Evolutionary conservation across 208 protist genomes (phyloP).

Genomic region (Leishmania turanica): DNA sequence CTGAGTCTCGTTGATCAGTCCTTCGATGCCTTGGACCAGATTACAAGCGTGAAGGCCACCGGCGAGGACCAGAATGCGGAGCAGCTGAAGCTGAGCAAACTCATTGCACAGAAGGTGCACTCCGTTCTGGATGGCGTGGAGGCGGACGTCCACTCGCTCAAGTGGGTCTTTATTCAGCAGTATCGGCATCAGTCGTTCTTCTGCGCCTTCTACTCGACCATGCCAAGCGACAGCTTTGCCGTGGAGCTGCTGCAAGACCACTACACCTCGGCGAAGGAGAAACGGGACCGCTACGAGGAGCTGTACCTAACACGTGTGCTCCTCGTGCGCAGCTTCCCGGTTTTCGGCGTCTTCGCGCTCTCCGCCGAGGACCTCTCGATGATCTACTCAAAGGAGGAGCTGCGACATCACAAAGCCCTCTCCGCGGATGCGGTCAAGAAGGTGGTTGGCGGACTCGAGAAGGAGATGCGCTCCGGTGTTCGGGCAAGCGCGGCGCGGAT

Average conservation of each 20-base stretch:
- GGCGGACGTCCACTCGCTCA: constrained; percentile 53
- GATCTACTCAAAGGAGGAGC: constrained; percentile 81
- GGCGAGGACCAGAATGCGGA: constrained; percentile 33
- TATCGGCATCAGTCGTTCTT: constrained; percentile 92
- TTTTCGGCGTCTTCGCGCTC: constrained; percentile 76
- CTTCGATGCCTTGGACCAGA: constrained; percentile 77
- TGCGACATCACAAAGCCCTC: constrained; percentile 79
- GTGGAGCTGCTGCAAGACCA: constrained; percentile 66
- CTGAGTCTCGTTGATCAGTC: constrained; percentile 79
- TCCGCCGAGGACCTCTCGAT: constrained; percentile 80
- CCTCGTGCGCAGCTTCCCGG: constrained; percentile 72
- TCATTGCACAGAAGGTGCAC: constrained; percentile 44
- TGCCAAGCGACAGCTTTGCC: constrained; percentile 58
- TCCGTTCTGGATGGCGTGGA: constrained; percentile 51
- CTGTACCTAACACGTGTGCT: constrained; percentile 87
- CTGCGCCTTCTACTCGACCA: constrained; percentile 77
- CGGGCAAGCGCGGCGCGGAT: constrained; percentile 62
- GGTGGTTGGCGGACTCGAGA: constrained; percentile 58
- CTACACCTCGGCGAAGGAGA: constrained; percentile 62
- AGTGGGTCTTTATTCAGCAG: constrained; percentile 82
- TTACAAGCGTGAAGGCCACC: constrained; percentile 62
- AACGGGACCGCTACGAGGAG: constrained; percentile 83
- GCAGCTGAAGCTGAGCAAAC: constrained; percentile 55
- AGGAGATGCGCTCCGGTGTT: constrained; percentile 77
- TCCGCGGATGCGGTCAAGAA: constrained; percentile 64